Evolutionary conservation across 179 eudicot species (phyloP), one percentile per base, ranked within the genome.

Genomic region (Amaranthus tricolor): DNA sequence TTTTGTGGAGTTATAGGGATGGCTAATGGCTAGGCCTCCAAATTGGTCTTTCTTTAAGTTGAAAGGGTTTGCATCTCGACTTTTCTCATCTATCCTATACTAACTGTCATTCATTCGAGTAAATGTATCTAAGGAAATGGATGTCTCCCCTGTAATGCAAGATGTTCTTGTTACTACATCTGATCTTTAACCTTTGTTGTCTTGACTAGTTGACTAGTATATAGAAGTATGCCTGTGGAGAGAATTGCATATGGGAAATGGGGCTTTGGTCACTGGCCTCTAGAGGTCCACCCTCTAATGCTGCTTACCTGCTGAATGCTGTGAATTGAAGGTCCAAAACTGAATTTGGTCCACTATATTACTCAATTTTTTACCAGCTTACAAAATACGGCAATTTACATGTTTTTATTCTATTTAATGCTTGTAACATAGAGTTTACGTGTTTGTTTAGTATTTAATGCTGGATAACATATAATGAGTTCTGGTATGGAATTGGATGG

Each of bases 371-470:
- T 7, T 68, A 12, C 47, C 47, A 24, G 44, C 31, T 21, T 11
- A 68, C 57, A 31, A 31, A 31, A 24, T 24, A 21, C 59, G 20
- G 59, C 59, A 21, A 51, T 51, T 24, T 7, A 69, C 59, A 20
- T 69, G 72, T 40, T 73, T 20, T 19, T 47, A 44, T 31, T 9
- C 66, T 56, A 47, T 16, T 56, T 47, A 24, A 21, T 68, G 59
- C 47, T 68, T 21, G 20, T 54, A n/a, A 48, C 66, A 66, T 48
- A 57, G 19, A 53, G 20, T 55, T 76, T 69, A 52, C 68, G 61
- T 56, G 74, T 62, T 14, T 62, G 20, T 54, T 20, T 61, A 56
- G 43, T 12, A 24, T 11, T 64, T 21, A 57, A 24, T 55, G 67
- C 64, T 21, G 63, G 40, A 13, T 53, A 62, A 71, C 56, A 43